Evolutionary conservation across 208 protist species (phyloP).

Genomic region (Phytomonas sp.): DNA sequence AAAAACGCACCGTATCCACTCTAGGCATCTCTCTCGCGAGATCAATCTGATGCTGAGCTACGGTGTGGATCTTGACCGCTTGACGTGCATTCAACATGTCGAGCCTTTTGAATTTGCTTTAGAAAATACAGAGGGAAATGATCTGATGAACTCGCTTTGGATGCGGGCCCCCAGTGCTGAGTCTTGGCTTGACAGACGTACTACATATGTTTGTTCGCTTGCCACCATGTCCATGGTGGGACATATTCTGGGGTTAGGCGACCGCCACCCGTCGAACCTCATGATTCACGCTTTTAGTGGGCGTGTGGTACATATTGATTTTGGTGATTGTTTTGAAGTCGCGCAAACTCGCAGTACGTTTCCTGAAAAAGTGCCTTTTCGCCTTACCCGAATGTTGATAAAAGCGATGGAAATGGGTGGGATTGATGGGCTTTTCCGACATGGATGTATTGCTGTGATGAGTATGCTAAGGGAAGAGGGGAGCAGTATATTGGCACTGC

Average conservation of each 20-base stretch:
- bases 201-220: slow-evolving; percentile 98
- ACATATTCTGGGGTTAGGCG: slow-evolving; percentile 98
- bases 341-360: slow-evolving; percentile 96
- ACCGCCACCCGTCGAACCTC: slow-evolving; percentile 99
- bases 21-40: slow-evolving; percentile 91
- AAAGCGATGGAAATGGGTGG: slow-evolving; percentile 99
- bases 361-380: slow-evolving; percentile 99
- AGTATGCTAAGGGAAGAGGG: slow-evolving; percentile 96
- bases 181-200: slow-evolving; percentile 97
- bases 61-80: slow-evolving; percentile 90
- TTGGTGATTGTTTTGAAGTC: slow-evolving; percentile 99
- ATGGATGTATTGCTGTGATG: slow-evolving; percentile 98
- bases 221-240: slow-evolving; percentile 99
- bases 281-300: slow-evolving; percentile 98
- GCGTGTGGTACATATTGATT: slow-evolving; percentile 99
- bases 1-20: slow-evolving; percentile 78
- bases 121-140: slow-evolving; percentile 92
- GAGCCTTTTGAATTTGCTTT: slow-evolving; percentile 97
- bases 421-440: slow-evolving; percentile 98
- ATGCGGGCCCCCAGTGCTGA: slow-evolving; percentile 94
- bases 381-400: slow-evolving; percentile 99
- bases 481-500: slow-evolving; percentile 97
- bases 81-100: slow-evolving; percentile 97
- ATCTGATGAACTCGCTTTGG: slow-evolving; percentile 96
- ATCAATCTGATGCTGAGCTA: slow-evolving; percentile 84